Percentiles rank a stretch among this genome's conserved stretches.
These are phyloP conservation scores for Decorospora gaudefroyi DNA, from an alignment of 2,329 filamentous ascomycete genomes.

Conservation along the genomic window DNA sequence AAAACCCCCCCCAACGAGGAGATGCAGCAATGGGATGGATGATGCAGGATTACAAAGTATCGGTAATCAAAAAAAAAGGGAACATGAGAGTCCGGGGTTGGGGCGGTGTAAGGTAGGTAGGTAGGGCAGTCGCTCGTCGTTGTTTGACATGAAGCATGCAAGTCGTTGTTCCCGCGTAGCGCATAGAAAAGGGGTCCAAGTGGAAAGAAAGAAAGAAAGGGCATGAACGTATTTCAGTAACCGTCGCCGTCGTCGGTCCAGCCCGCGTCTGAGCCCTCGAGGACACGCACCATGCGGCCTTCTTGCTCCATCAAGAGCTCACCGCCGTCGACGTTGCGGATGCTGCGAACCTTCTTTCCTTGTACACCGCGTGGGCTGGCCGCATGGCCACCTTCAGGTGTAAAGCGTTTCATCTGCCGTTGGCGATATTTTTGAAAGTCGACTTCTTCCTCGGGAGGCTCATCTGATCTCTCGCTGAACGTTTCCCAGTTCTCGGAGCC, in stretches of 20 bases:
- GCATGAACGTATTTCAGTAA: slow-evolving; percentile 30
- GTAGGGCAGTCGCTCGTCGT: no score
- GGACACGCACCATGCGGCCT: slow-evolving; percentile 51
- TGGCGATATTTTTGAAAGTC: slow-evolving; percentile 81
- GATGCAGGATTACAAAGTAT: slow-evolving; percentile 4
- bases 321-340: slow-evolving; percentile 53
- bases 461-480: slow-evolving; percentile 82
- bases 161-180: slow-evolving; percentile 7
- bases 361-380: slow-evolving; percentile 40
- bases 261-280: slow-evolving; percentile 57
- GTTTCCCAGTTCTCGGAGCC: slow-evolving; percentile 98
- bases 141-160: slow-evolving; percentile 9
- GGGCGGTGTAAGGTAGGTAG: slow-evolving; percentile 6
- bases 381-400: slow-evolving; percentile 45
- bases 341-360: slow-evolving; percentile 49
- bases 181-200: slow-evolving; percentile 9
- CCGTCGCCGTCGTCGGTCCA: slow-evolving; percentile 58
- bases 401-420: slow-evolving; percentile 67
- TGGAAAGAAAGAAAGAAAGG: slow-evolving; percentile 5
- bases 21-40: no score
- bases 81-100: slow-evolving; percentile 1
- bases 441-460: slow-evolving; percentile 66
- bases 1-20: no score
- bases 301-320: slow-evolving; percentile 48
- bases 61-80: neutral